Evolutionary conservation across 305 asterid genomes (phyloP).

Genomic region (Fraxinus floribunda): DNA sequence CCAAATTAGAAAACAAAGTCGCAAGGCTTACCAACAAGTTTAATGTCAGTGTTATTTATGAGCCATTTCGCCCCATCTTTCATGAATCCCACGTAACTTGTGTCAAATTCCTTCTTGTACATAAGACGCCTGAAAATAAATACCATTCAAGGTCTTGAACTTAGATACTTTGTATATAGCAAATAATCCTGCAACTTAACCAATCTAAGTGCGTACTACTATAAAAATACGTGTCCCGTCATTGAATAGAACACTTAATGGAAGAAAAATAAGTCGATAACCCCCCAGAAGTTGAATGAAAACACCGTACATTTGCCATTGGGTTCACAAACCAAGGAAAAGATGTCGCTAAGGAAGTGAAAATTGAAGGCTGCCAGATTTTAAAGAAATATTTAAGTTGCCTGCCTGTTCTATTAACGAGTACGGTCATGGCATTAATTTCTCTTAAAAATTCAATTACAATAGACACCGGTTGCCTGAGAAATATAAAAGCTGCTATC

Average conservation of each 20-base stretch:
- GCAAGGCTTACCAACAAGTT: slow-evolving; percentile 75
- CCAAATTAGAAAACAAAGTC: background rate
- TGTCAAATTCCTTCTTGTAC: slow-evolving; percentile 77
- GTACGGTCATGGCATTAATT: background rate
- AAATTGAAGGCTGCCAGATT: background rate
- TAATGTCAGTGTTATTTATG: slow-evolving; percentile 87
- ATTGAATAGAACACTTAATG: background rate
- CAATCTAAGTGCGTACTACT: background rate
- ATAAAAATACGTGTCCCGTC: background rate
- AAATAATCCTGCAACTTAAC: background rate
- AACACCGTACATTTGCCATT: background rate
- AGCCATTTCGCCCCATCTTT: slow-evolving; percentile 97
- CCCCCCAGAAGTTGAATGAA: background rate
- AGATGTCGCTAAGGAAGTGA: background rate
- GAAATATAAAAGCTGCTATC: background rate
- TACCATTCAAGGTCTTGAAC: background rate
- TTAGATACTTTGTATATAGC: background rate
- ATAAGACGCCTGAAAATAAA: slow-evolving; percentile 68
- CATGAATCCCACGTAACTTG: slow-evolving; percentile 94
- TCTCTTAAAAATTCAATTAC: background rate
- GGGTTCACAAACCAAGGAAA: background rate
- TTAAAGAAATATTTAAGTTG: background rate
- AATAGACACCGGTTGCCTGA: background rate
- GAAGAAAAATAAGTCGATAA: background rate
- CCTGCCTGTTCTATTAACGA: background rate